These are phyloP conservation scores for Isoetes taiwanensis DNA, from an alignment of 75 land plant genomes.

Conservation along the genomic window DNA sequence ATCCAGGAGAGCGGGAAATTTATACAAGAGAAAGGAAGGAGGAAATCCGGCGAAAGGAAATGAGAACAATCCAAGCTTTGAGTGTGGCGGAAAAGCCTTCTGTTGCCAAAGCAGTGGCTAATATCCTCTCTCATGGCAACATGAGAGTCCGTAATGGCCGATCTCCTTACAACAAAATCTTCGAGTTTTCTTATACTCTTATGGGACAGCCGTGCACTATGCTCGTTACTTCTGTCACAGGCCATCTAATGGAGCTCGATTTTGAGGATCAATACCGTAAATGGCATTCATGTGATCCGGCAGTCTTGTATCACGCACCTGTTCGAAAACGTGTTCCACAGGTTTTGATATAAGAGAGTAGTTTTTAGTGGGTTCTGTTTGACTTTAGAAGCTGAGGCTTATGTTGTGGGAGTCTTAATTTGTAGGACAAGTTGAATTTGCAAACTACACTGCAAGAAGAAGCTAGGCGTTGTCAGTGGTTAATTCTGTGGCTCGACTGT, in stretches of 20 bases:
- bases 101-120: conserved; percentile 78
- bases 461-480: conserved; percentile 68
- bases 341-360: conserved; percentile 23
- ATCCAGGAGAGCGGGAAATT: no score
- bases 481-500: conserved; percentile 87
- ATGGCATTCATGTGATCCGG: conserved; percentile 90
- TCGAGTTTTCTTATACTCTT: conserved; percentile 62
- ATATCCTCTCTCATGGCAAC: conserved; percentile 46
- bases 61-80: conserved; percentile 37
- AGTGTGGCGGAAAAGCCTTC: conserved; percentile 99
- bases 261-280: conserved; percentile 73
- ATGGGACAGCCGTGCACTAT: conserved; percentile 44
- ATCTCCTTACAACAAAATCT: conserved; percentile 76
- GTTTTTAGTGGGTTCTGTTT: no score
- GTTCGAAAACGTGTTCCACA: conserved; percentile 69
- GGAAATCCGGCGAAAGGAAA: no score
- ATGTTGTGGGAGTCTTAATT: neutral
- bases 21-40: no score
- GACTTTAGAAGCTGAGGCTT: neutral
- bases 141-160: conserved; percentile 43
- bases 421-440: conserved; percentile 63
- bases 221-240: conserved; percentile 84
- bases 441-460: conserved; percentile 70
- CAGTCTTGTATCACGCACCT: conserved; percentile 63
- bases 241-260: conserved; percentile 93